Conservation (phyloP, 768 basidiomycete genomes). For the Cystofilobasidium macerans region DNA sequence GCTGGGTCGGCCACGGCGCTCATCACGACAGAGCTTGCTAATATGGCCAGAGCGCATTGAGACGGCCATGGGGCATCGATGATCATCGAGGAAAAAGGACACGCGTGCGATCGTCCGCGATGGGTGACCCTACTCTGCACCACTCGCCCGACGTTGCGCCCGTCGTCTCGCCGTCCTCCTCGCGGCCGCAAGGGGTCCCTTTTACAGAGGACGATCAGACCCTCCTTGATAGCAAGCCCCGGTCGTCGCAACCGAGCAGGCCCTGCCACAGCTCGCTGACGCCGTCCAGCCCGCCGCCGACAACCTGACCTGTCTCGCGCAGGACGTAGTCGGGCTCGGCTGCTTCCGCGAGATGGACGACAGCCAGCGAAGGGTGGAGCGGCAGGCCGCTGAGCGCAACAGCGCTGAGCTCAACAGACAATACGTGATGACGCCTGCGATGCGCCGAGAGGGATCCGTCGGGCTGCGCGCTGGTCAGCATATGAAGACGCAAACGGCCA, state of each 20-base stretch:
- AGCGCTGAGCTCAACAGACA: constrained; percentile 4
- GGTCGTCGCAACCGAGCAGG: constrained; percentile 6
- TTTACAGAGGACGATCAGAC: no score
- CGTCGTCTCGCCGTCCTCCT: no score
- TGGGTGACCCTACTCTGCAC: no score
- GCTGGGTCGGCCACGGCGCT: no score
- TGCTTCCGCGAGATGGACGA: background rate
- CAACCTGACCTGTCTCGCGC: constrained; percentile 12
- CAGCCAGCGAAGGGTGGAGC: constrained; percentile 10
- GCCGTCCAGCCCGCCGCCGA: constrained; percentile 7
- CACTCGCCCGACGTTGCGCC: no score
- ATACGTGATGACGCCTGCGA: constrained; percentile 2
- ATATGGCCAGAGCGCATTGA: no score
- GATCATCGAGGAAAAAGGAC: no score
- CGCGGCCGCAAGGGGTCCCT: no score
- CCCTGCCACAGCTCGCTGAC: constrained; percentile 2
- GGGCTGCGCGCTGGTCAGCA: background rate
- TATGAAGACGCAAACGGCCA: background rate
- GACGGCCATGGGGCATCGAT: no score
- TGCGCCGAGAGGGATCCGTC: background rate
- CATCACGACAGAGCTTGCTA: no score
- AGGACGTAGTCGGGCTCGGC: constrained; percentile 6
- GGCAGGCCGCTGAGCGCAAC: background rate
- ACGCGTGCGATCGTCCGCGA: no score
- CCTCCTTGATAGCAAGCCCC: no score